Conservation (phyloP, 2,329 filamentous ascomycete species). For the Lizonia empirigonia region DNA sequence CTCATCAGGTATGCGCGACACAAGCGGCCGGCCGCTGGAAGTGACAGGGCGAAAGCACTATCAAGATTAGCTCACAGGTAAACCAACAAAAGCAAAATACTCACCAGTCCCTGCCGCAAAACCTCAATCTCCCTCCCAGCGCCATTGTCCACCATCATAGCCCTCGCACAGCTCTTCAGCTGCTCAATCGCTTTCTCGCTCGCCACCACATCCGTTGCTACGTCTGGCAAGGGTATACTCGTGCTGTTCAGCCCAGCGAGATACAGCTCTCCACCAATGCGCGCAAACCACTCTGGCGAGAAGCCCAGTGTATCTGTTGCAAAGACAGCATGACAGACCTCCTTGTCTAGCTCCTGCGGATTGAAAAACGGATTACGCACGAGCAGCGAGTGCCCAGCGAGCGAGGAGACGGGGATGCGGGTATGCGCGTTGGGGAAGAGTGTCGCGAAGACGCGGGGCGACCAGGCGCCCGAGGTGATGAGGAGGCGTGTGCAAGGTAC, state of each 20-base stretch:
- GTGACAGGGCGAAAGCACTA: conserved; percentile 74
- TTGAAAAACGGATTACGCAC: conserved; percentile 65
- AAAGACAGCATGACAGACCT: conserved; percentile 71
- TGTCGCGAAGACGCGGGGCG: conserved; percentile 64
- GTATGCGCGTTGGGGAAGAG: conserved; percentile 66
- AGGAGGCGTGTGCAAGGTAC: conserved; percentile 70
- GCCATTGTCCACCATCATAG: conserved; percentile 53
- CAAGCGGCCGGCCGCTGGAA: conserved; percentile 65
- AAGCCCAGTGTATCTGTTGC: conserved; percentile 64
- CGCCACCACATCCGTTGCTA: conserved; percentile 59
- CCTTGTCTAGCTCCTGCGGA: conserved; percentile 47
- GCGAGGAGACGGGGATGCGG: conserved; percentile 62
- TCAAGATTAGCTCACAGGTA: neutral
- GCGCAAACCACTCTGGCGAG: conserved; percentile 73
- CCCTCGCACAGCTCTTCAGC: conserved; percentile 57
- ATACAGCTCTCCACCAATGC: conserved; percentile 71
- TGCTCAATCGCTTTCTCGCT: conserved; percentile 55
- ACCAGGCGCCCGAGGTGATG: conserved; percentile 74
- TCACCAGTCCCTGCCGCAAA: conserved; percentile 63
- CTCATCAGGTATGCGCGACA: conserved; percentile 63
- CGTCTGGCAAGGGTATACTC: conserved; percentile 63
- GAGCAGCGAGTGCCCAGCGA: conserved; percentile 76
- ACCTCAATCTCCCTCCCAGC: conserved; percentile 63
- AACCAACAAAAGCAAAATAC: conserved; percentile 9
- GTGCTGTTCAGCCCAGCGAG: conserved; percentile 73